Evolutionary conservation across 1,284 basidiomycete genomes (phyloP).

Genomic region (Tilletia walkeri): DNA sequence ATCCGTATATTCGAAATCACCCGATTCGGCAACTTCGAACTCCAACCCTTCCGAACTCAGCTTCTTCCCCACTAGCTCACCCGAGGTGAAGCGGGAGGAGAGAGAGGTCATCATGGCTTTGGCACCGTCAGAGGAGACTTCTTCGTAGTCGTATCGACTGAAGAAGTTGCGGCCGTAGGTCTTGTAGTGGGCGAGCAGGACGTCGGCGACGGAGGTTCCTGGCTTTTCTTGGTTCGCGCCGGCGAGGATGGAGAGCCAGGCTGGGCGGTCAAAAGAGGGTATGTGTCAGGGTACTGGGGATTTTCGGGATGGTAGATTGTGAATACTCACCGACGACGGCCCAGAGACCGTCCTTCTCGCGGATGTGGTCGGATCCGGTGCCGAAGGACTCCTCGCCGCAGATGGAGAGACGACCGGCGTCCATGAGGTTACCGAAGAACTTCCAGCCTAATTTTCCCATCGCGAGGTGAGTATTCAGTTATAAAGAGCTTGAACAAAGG

Average conservation of each 20-base stretch:
- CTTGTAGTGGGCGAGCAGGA: slow-evolving; percentile 79
- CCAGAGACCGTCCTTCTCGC: slow-evolving; percentile 99
- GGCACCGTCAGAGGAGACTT: slow-evolving; percentile 86
- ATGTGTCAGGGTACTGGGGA: not conserved
- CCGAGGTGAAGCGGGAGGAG: slow-evolving; percentile 69
- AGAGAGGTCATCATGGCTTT: slow-evolving; percentile 78
- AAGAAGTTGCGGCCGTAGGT: slow-evolving; percentile 97
- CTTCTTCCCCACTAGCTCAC: slow-evolving; percentile 57
- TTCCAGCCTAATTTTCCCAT: slow-evolving; percentile 74
- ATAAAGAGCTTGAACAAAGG: not conserved
- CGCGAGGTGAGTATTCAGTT: too few species aligned
- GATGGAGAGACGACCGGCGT: slow-evolving; percentile 92
- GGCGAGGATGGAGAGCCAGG: slow-evolving; percentile 96
- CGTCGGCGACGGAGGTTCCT: slow-evolving; percentile 46
- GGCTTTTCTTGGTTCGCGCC: slow-evolving; percentile 74
- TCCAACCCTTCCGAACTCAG: slow-evolving; percentile 57
- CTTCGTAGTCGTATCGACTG: slow-evolving; percentile 95
- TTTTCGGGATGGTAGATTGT: not conserved
- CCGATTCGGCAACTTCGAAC: slow-evolving; percentile 76
- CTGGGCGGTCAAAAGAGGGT: slow-evolving; percentile 51
- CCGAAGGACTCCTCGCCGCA: slow-evolving; percentile 99
- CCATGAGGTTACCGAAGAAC: slow-evolving; percentile 99
- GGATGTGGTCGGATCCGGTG: slow-evolving; percentile 98
- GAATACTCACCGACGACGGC: slow-evolving; percentile 74
- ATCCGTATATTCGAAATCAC: slow-evolving; percentile 94